Evolutionary conservation across 805 yeast genomes (phyloP), one percentile per base, ranked within the genome.

Genomic region (Clavispora phyllophila): DNA sequence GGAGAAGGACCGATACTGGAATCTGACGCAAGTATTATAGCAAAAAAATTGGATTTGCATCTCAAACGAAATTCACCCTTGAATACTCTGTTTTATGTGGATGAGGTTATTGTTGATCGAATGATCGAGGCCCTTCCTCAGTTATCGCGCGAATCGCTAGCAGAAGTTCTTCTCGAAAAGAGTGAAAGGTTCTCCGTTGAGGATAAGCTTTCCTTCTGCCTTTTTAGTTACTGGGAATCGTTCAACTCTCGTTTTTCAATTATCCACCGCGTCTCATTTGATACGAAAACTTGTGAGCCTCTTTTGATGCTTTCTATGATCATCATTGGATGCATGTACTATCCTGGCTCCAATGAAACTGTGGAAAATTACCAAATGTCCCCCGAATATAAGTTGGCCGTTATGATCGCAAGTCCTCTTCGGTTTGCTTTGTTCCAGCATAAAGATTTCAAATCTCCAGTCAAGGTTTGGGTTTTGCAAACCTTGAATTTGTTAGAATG

Each of bases 381-480:
- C 1, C 63, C 68, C 0, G 73, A 63, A 40, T 68, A 62, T 41
- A 63, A 63, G 37, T 63, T 80, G 37, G 74, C 80, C 8, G 61
- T 68, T 49, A 50, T 54, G 40, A 69, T 81, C 9, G 77, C 81
- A 0, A 70, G 60, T 34, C 83, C 95, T 0, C 61, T 87, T 23
- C 64, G 96, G 41, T 84, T 82, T 75, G 63, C 76, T 24, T 71
- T 88, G 3, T 87, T 87, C 56, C 77, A 84, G 29, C 77, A 82
- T 37, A 79, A 79, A 7, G 85, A 80, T 41, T 87, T 86, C 57
- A 78, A 76, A 44, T 83, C 95, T 1, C 96, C 96, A 0, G 83
- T 88, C 0, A 73, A 73, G 48, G 66, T 84, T 8, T 87, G 90
- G 83, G 77, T 87, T 9, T 70, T 88, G 37, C 96, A 88, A 60